Evolutionary conservation across 208 protist genomes (phyloP).

Genomic region (Trypanosoma cruzi): DNA sequence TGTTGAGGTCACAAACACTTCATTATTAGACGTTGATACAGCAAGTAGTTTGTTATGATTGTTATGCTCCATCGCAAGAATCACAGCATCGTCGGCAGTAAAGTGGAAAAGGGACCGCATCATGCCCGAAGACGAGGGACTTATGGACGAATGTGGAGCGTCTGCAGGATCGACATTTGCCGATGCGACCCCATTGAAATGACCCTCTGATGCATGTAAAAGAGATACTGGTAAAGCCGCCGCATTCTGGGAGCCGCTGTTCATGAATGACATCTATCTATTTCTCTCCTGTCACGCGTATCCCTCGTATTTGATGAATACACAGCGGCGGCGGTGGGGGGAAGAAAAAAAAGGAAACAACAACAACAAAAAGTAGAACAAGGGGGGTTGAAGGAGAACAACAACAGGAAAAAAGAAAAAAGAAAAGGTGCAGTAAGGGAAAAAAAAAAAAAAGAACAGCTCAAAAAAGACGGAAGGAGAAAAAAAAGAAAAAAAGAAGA

Average conservation of each 20-base stretch:
- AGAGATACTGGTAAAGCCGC: constrained; percentile 11
- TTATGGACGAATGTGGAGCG: not conserved
- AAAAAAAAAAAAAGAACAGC: not conserved
- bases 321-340: too few species aligned
- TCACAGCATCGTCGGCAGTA: constrained; percentile 63
- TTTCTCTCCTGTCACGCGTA: too few species aligned
- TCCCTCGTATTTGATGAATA: too few species aligned
- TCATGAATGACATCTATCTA: not conserved
- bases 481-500: not conserved
- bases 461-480: constrained; percentile 15
- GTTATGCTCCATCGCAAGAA: constrained; percentile 89
- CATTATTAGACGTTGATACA: constrained; percentile 70
- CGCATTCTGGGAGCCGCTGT: constrained; percentile 1
- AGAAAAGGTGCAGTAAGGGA: not conserved
- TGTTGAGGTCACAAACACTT: constrained; percentile 75
- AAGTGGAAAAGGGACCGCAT: constrained; percentile 85
- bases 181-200: not conserved
- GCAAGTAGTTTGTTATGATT: constrained; percentile 81
- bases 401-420: not conserved
- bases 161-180: not conserved
- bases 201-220: constrained; percentile 9
- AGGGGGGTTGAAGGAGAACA: not conserved
- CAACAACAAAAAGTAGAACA: too few species aligned
- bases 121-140: constrained; percentile 17
- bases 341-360: too few species aligned